These are phyloP conservation scores for Phytophthora constricta DNA, from an alignment of 352 stramenopile genomes.

Conservation along the genomic window DNA sequence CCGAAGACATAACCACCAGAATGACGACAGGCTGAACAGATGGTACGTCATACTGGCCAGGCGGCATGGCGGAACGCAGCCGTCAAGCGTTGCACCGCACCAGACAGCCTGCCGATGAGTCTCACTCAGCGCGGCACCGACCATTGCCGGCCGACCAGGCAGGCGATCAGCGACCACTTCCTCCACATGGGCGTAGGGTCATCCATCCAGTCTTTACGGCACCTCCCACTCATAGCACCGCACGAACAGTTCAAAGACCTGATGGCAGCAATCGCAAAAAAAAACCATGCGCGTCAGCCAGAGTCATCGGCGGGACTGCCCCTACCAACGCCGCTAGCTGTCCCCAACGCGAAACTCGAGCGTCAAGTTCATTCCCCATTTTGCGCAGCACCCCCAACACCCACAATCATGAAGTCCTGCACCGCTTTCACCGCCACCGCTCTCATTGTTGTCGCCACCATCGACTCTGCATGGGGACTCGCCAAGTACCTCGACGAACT, in stretches of 20 bases:
- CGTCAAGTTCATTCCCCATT: neutral
- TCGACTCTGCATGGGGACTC: neutral
- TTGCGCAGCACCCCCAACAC: neutral
- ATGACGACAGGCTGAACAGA: no score
- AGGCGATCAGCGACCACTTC: neutral
- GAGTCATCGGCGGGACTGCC: neutral
- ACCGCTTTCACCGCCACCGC: constrained; percentile 6
- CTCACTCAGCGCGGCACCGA: no score
- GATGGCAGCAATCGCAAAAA: constrained; percentile 6
- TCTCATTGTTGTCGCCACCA: neutral
- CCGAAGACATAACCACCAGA: constrained; percentile 25
- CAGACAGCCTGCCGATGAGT: no score
- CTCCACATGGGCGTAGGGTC: constrained; percentile 17
- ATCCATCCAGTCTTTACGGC: constrained; percentile 33
- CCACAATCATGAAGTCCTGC: constrained; percentile 14
- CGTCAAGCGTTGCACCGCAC: no score
- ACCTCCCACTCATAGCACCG: constrained; percentile 4
- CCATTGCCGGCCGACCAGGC: no score
- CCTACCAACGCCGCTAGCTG: neutral
- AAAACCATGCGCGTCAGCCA: neutral
- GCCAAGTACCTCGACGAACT: constrained; percentile 31
- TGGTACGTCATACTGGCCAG: constrained; percentile 18
- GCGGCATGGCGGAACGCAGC: constrained; percentile 17
- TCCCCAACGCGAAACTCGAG: neutral
- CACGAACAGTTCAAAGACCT: constrained; percentile 11